Conservation (phyloP, 805 yeast genomes). For the Millerago galiae region DNA sequence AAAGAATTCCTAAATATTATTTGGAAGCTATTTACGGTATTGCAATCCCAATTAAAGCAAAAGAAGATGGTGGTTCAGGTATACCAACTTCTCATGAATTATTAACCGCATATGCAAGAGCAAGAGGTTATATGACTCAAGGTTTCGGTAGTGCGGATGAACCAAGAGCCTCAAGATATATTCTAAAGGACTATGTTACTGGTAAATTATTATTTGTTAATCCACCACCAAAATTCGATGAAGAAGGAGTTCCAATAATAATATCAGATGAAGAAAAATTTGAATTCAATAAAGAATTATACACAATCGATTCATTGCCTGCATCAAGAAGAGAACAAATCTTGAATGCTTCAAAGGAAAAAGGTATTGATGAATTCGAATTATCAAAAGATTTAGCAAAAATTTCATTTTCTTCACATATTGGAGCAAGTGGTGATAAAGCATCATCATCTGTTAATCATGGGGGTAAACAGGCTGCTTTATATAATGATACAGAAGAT, state of each 20-base stretch:
- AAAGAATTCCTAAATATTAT: slow-evolving; percentile 81
- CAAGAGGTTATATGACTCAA: slow-evolving; percentile 96
- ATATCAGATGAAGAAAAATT: slow-evolving; percentile 44
- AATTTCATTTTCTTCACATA: slow-evolving; percentile 75
- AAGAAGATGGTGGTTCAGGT: slow-evolving; percentile 86
- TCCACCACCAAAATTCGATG: slow-evolving; percentile 77
- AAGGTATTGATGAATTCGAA: slow-evolving; percentile 55
- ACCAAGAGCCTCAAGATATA: slow-evolving; percentile 86
- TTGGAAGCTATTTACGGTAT: slow-evolving; percentile 93
- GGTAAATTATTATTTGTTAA: slow-evolving; percentile 80
- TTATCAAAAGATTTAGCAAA: slow-evolving; percentile 62
- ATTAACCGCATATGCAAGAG: slow-evolving; percentile 87
- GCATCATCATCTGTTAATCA: slow-evolving; percentile 51
- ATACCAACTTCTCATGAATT: slow-evolving; percentile 85
- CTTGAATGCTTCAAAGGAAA: slow-evolving; percentile 50
- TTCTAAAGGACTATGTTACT: slow-evolving; percentile 89
- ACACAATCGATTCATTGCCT: slow-evolving; percentile 58
- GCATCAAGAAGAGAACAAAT: slow-evolving; percentile 71
- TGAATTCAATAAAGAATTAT: slow-evolving; percentile 71
- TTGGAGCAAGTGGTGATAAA: slow-evolving; percentile 41
- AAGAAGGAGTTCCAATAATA: slow-evolving; percentile 33
- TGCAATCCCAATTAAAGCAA: slow-evolving; percentile 66
- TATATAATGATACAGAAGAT: slow-evolving; percentile 72
- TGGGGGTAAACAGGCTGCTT: slow-evolving; percentile 80
- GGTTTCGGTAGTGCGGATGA: slow-evolving; percentile 97